Conservation (phyloP, 148 eudicot species). For the Arbutus unedo region DNA sequence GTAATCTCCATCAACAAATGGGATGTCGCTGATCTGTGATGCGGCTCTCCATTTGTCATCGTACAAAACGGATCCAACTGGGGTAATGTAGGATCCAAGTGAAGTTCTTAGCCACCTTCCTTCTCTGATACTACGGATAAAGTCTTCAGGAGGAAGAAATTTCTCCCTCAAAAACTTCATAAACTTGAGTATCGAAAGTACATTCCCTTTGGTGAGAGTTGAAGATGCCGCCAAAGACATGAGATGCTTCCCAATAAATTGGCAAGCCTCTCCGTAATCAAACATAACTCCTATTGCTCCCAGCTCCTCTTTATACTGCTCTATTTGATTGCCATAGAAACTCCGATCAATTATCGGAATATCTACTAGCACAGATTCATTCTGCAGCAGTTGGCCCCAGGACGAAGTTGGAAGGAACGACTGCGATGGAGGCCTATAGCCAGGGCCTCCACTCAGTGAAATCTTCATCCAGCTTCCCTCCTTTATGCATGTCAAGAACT, state of each 20-base stretch:
- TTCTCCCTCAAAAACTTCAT: slow-evolving; percentile 40
- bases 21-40: slow-evolving; percentile 38
- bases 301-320: slow-evolving; percentile 48
- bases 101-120: slow-evolving; percentile 53
- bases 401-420: slow-evolving; percentile 45
- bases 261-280: slow-evolving; percentile 42
- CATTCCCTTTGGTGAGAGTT: slow-evolving; percentile 37
- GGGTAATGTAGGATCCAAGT: slow-evolving; percentile 35
- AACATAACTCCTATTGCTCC: slow-evolving; percentile 52
- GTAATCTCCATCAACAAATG: slow-evolving; percentile 42
- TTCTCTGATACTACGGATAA: slow-evolving; percentile 30
- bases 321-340: slow-evolving; percentile 40
- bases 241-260: slow-evolving; percentile 49
- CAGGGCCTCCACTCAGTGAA: slow-evolving; percentile 35
- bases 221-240: slow-evolving; percentile 36
- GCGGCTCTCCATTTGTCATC: slow-evolving; percentile 45
- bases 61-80: slow-evolving; percentile 43
- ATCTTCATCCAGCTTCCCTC: slow-evolving; percentile 55
- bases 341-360: slow-evolving; percentile 48
- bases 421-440: slow-evolving; percentile 43
- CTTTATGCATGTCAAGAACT: slow-evolving; percentile 37
- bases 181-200: slow-evolving; percentile 45
- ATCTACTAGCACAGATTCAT: slow-evolving; percentile 46
- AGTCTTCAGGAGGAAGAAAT: slow-evolving; percentile 33
- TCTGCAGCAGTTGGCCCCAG: slow-evolving; percentile 41